Evolutionary conservation across 306 rosid genomes (phyloP).

Genomic region (Pterocarpus santalinus): DNA sequence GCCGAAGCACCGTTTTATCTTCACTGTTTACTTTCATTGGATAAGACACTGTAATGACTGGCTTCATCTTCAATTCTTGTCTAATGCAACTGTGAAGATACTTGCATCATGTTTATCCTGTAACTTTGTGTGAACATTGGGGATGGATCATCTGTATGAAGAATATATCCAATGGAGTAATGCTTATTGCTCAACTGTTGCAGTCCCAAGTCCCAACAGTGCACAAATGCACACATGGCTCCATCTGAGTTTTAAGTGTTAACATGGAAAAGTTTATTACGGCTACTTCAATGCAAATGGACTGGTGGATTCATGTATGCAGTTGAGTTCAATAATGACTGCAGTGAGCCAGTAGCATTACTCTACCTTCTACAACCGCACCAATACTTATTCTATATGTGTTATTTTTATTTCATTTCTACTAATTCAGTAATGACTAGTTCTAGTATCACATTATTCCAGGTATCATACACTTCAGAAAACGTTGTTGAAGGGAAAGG

Average conservation of each 20-base stretch:
- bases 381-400: neutral
- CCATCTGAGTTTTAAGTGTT: neutral
- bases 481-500: constrained; percentile 96
- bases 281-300: constrained; percentile 5
- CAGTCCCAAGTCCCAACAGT: constrained; percentile 4
- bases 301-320: constrained; percentile 5
- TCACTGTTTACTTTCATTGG: constrained; percentile 28
- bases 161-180: constrained; percentile 19
- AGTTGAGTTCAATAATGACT: constrained; percentile 37
- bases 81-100: constrained; percentile 26
- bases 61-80: constrained; percentile 31
- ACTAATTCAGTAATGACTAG: constrained; percentile 42
- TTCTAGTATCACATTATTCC: constrained; percentile 46
- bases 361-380: neutral
- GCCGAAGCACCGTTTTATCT: neutral
- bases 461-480: constrained; percentile 87
- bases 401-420: constrained; percentile 28
- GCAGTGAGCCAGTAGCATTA: constrained; percentile 34
- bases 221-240: constrained; percentile 24
- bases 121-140: constrained; percentile 24
- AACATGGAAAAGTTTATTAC: constrained; percentile 25
- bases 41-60: constrained; percentile 19
- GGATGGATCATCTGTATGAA: constrained; percentile 7
- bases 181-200: constrained; percentile 29
- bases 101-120: constrained; percentile 38